Conservation (phyloP, 768 basidiomycete genomes). For the Xanthoconium purpureum region DNA sequence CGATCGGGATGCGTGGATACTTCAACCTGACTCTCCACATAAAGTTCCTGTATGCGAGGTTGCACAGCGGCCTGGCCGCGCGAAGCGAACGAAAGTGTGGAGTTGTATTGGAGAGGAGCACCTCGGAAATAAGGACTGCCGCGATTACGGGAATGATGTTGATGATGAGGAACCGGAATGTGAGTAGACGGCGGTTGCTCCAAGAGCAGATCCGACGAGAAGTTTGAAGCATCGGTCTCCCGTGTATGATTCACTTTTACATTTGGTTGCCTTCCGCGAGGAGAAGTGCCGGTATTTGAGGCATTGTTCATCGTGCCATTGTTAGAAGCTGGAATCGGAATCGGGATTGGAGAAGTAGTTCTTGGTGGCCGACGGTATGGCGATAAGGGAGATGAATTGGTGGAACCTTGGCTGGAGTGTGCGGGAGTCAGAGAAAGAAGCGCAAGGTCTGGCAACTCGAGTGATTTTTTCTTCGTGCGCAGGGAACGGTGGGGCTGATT, state of each 20-base stretch:
- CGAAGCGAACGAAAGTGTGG: conserved; percentile 42
- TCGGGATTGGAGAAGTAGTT: conserved; percentile 49
- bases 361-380: conserved; percentile 39
- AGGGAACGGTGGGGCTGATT: conserved; percentile 56
- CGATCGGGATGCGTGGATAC: conserved; percentile 29
- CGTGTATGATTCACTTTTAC: conserved; percentile 27
- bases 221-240: conserved; percentile 30
- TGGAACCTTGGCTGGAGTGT: conserved; percentile 34
- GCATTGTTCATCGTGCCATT: conserved; percentile 37
- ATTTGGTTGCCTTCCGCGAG: conserved; percentile 33
- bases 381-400: conserved; percentile 41
- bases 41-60: conserved; percentile 46
- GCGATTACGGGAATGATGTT: conserved; percentile 32
- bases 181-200: conserved; percentile 45
- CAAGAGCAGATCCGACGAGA: conserved; percentile 38
- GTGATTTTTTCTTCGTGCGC: conserved; percentile 65
- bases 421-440: conserved; percentile 46
- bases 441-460: conserved; percentile 74
- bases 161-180: conserved; percentile 34
- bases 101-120: conserved; percentile 38
- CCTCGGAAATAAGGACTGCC: conserved; percentile 35
- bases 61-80: conserved; percentile 34
- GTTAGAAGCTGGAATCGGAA: conserved; percentile 40
- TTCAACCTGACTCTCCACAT: conserved; percentile 36
- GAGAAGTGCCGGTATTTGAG: conserved; percentile 35